phyloP scores from a whole-genome alignment of 257 asterid species.

The Phtheirospermum japonicum region DNA sequence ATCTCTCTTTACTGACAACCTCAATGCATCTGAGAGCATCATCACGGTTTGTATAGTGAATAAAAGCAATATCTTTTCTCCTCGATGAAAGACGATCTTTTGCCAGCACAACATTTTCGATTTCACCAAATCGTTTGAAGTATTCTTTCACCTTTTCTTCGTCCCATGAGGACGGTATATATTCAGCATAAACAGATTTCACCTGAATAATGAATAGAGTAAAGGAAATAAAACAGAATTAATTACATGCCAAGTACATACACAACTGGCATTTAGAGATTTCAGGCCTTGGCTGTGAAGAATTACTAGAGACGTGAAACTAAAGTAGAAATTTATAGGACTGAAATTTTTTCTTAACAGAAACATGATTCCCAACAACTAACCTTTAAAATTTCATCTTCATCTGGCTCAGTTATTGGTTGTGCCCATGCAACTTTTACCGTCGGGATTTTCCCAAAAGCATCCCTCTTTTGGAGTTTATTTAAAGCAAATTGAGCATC shows the following conservation, averaged over 20 bases:
- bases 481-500: slow-evolving; percentile 65
- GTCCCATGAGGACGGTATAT: slow-evolving; percentile 61
- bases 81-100: slow-evolving; percentile 51
- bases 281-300: too few relatives aligned
- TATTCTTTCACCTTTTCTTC: slow-evolving; percentile 48
- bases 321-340: too few relatives aligned
- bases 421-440: slow-evolving; percentile 77
- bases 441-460: slow-evolving; percentile 38
- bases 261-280: too few relatives aligned
- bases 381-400: slow-evolving; percentile 70
- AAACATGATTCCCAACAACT: too few relatives aligned
- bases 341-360: too few relatives aligned
- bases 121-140: slow-evolving; percentile 67
- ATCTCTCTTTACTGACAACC: slow-evolving; percentile 43
- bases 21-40: slow-evolving; percentile 69
- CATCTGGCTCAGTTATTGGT: slow-evolving; percentile 57
- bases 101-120: slow-evolving; percentile 59
- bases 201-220: slow-evolving; percentile 49
- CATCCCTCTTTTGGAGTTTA: slow-evolving; percentile 55
- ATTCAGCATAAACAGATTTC: slow-evolving; percentile 65
- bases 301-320: too few relatives aligned
- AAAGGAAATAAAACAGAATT: too few relatives aligned
- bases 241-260: too few relatives aligned
- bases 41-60: slow-evolving; percentile 54
- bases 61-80: slow-evolving; percentile 71